Conservation (phyloP, 108 stramenopile genomes). For the Phaeodactylum tricornutum region DNA sequence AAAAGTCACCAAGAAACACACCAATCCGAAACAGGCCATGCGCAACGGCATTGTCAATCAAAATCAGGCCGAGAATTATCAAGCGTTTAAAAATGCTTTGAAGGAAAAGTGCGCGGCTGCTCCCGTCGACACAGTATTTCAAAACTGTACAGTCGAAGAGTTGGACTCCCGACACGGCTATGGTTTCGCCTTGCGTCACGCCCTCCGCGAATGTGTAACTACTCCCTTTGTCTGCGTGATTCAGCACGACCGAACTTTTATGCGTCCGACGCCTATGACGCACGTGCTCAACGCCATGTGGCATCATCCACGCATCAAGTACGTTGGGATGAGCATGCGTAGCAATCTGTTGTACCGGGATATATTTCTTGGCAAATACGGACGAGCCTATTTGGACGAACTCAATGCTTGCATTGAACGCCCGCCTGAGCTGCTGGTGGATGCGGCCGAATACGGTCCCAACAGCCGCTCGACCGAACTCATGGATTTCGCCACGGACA, state of each 20-base stretch:
- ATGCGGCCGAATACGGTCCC: constrained; percentile 40
- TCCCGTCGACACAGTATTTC: constrained; percentile 25
- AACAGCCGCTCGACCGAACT: constrained; percentile 29
- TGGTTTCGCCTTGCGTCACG: constrained; percentile 79
- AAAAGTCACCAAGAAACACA: constrained; percentile 40
- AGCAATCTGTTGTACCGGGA: constrained; percentile 68
- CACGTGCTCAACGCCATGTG: constrained; percentile 54
- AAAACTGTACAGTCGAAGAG: constrained; percentile 52
- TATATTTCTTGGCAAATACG: constrained; percentile 62
- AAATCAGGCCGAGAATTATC: constrained; percentile 55
- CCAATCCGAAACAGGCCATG: constrained; percentile 65
- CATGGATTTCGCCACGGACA: constrained; percentile 24
- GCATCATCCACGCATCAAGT: constrained; percentile 37
- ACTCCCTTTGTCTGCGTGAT: constrained; percentile 83
- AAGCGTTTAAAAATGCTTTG: constrained; percentile 44
- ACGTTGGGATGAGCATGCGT: constrained; percentile 71
- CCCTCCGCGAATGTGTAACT: constrained; percentile 33
- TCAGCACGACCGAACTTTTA: constrained; percentile 86
- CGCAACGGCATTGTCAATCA: constrained; percentile 65
- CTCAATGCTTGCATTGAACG: constrained; percentile 34
- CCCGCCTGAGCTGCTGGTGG: constrained; percentile 49
- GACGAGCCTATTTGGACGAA: constrained; percentile 37
- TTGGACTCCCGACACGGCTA: constrained; percentile 67
- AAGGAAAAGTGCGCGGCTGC: constrained; percentile 28
- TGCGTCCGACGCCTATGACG: constrained; percentile 54